Evolutionary conservation across 805 yeast species (phyloP), one percentile per base, ranked within the genome.

Genomic region (Barnettozyma wickerhamii): DNA sequence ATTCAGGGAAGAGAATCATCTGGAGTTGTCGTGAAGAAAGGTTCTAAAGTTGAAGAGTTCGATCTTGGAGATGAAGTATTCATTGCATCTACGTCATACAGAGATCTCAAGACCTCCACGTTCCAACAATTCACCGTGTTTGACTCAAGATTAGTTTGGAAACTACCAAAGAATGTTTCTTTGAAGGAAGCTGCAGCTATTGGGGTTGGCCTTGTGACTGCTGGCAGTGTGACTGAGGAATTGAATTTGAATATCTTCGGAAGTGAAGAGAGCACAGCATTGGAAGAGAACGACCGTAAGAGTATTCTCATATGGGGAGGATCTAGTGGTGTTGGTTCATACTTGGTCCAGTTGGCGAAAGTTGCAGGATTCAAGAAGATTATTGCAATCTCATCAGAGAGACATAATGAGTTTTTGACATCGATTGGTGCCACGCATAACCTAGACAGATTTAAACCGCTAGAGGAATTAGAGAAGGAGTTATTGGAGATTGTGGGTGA

Each of bases 121-220:
- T 72, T 72, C 46, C 76, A 72, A 49, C 64, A 71, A 41, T 70
- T 60, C 44, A 66, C 71, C 1, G 66, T 65, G 2, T 63, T 69
- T 33, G 75, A 71, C 40, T 63, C 71, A 9, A 57, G 74, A 39
- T 53, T 72, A 19, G 68, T 66, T 4, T 71, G 75, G 75, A 67
- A 61, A 43, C 47, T 68, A 28, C 75, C 77, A 7, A 37, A 48
- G 4, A 48, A 49, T 13, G 41, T 66, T 9, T 42, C 61, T 3
- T 59, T 61, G 31, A 66, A 67, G 38, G 64, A 67, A 41, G 71
- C 71, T 10, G 70, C 74, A 5, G 68, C 71, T 7, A 53, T 71
- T 38, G 77, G 76, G 18, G 76, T 72, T 20, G 74, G 74, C 1
- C 46, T 72, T 20, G 72, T 71, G 4, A 71, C 76, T 7, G 72